Conservation (phyloP, 192 early-diverging fungal genomes). For the Dimargaris verticillata region DNA sequence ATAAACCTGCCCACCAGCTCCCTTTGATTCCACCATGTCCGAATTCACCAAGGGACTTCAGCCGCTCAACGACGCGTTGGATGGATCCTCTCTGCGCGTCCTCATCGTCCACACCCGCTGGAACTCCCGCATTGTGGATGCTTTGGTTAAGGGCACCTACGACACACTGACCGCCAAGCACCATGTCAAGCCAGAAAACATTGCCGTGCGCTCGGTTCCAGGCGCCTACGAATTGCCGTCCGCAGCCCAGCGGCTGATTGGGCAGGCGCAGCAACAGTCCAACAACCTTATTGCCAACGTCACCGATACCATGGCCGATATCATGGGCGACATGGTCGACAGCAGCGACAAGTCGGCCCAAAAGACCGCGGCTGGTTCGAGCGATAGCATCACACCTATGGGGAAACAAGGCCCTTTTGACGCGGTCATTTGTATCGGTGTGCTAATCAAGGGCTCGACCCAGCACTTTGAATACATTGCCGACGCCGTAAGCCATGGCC, state of each 20-base stretch:
- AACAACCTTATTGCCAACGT: slow-evolving; percentile 34
- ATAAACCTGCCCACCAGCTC: too few relatives aligned
- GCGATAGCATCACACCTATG: slow-evolving; percentile 11
- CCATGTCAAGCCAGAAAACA: slow-evolving; percentile 55
- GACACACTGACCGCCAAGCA: slow-evolving; percentile 43
- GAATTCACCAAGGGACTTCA: slow-evolving; percentile 63
- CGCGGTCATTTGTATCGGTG: slow-evolving; percentile 85
- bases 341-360: slow-evolving; percentile 1
- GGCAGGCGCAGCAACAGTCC: slow-evolving; percentile 39
- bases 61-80: slow-evolving; percentile 29
- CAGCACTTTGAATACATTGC: slow-evolving; percentile 99
- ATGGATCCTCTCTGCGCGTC: slow-evolving; percentile 47
- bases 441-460: slow-evolving; percentile 96
- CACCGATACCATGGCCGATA: slow-evolving; percentile 26
- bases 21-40: background rate
- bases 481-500: slow-evolving; percentile 79
- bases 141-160: slow-evolving; percentile 56
- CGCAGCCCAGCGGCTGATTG: slow-evolving; percentile 60
- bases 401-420: slow-evolving; percentile 41
- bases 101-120: slow-evolving; percentile 88
- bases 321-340: slow-evolving; percentile 20
- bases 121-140: slow-evolving; percentile 76
- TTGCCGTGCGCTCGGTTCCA: slow-evolving; percentile 61
- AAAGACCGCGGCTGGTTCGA: slow-evolving; percentile 8
- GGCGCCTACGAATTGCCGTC: slow-evolving; percentile 93